Conservation (phyloP, 2,329 filamentous ascomycete species). For the Aspergillus sp. region DNA sequence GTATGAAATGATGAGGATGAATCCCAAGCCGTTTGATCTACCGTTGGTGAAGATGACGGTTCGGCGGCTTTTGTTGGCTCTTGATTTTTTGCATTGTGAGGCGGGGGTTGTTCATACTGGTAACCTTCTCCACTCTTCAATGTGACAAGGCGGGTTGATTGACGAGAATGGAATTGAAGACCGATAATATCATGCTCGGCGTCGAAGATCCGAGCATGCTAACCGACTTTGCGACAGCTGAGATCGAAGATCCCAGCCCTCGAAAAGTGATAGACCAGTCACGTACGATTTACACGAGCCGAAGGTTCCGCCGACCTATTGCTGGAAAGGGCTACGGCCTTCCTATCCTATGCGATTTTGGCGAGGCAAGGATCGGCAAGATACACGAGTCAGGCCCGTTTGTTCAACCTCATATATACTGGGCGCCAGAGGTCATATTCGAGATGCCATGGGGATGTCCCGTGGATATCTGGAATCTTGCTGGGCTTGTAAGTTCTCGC, state of each 20-base stretch:
- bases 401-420: conserved; percentile 46
- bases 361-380: conserved; percentile 38
- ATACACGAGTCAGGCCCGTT: conserved; percentile 43
- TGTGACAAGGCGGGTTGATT: not conserved
- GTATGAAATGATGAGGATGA: conserved; percentile 33
- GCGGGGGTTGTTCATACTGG: conserved; percentile 5
- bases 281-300: conserved; percentile 35
- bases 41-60: conserved; percentile 1
- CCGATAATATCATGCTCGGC: conserved; percentile 48
- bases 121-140: not conserved
- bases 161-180: conserved; percentile 43
- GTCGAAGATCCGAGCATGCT: conserved; percentile 36
- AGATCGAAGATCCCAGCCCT: conserved; percentile 33
- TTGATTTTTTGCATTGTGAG: conserved; percentile 6
- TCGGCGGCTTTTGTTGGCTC: conserved; percentile 1
- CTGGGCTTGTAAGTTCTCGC: conserved; percentile 49
- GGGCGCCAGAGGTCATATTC: conserved; percentile 50
- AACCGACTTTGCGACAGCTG: conserved; percentile 31
- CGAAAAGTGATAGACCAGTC: conserved; percentile 37
- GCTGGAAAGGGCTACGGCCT: conserved; percentile 34
- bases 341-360: conserved; percentile 42
- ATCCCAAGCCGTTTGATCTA: not conserved
- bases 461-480: conserved; percentile 58
- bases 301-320: conserved; percentile 33
- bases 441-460: conserved; percentile 49